phyloP scores from a whole-genome alignment of 768 basidiomycete species.

The Dioszegia aurantiaca region DNA sequence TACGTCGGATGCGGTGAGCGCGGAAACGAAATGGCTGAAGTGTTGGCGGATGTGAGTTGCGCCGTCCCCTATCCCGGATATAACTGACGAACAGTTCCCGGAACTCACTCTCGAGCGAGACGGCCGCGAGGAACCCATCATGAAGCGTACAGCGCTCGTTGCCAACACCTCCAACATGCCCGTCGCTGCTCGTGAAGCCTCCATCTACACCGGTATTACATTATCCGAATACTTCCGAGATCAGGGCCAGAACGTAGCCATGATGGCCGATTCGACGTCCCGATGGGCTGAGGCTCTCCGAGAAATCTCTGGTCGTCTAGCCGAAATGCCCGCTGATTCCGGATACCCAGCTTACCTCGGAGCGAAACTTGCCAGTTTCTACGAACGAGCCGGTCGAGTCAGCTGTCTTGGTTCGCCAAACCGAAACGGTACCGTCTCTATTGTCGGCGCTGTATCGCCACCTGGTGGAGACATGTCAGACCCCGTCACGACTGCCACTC shows the following conservation, averaged over 20 bases:
- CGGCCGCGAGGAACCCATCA: slow-evolving; percentile 92
- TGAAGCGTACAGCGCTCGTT: slow-evolving; percentile 98
- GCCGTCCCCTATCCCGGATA: neutral
- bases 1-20: slow-evolving; percentile 99
- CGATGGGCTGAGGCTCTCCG: slow-evolving; percentile 99
- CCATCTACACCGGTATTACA: slow-evolving; percentile 99
- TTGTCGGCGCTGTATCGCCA: slow-evolving; percentile 97
- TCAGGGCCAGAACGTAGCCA: slow-evolving; percentile 92
- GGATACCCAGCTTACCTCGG: slow-evolving; percentile 96
- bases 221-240: slow-evolving; percentile 99
- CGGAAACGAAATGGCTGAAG: slow-evolving; percentile 82
- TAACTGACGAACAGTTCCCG: slow-evolving; percentile 58
- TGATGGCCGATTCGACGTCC: slow-evolving; percentile 99
- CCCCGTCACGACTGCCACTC: slow-evolving; percentile 94
- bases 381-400: slow-evolving; percentile 97
- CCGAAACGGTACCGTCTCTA: slow-evolving; percentile 89
- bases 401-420: slow-evolving; percentile 83
- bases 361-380: slow-evolving; percentile 95
- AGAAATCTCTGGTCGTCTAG: slow-evolving; percentile 97
- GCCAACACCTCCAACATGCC: slow-evolving; percentile 99
- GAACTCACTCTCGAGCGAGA: slow-evolving; percentile 87
- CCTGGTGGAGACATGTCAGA: slow-evolving; percentile 99
- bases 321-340: slow-evolving; percentile 99
- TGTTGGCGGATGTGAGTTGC: slow-evolving; percentile 92
- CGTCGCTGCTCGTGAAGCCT: slow-evolving; percentile 97